These are phyloP conservation scores for Colletotrichum sp. DNA, from an alignment of 2,329 filamentous ascomycete species.

Conservation along the genomic window DNA sequence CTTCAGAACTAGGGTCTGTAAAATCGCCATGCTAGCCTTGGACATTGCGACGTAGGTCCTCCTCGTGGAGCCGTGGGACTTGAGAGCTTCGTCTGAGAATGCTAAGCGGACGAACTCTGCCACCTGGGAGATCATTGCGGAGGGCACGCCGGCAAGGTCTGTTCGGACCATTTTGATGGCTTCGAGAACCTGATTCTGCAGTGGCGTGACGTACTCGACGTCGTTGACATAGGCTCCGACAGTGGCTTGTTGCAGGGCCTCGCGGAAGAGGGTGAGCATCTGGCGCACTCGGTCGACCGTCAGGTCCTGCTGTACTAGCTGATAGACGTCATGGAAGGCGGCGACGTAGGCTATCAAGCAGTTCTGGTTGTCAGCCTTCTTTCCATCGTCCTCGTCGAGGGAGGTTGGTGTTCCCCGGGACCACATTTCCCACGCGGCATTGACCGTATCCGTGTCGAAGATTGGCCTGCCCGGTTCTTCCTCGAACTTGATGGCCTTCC, in stretches of 20 bases:
- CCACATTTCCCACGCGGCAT: conserved; percentile 74
- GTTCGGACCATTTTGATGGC: conserved; percentile 72
- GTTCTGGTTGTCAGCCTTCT: conserved; percentile 72
- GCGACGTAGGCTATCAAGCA: conserved; percentile 86
- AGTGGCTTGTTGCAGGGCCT: conserved; percentile 74
- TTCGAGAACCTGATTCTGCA: conserved; percentile 74
- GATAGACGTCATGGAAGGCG: conserved; percentile 78
- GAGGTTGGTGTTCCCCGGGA: conserved; percentile 63
- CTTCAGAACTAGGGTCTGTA: conserved; percentile 64
- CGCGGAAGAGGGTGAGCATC: conserved; percentile 74
- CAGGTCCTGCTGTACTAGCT: conserved; percentile 70
- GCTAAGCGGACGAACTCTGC: conserved; percentile 76
- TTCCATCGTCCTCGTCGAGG: conserved; percentile 37
- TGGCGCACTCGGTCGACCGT: conserved; percentile 64
- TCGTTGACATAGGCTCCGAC: conserved; percentile 73
- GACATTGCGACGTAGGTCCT: conserved; percentile 91
- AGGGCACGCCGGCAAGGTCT: conserved; percentile 67
- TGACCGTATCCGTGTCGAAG: conserved; percentile 58
- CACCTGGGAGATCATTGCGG: conserved; percentile 71
- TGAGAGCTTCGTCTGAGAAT: conserved; percentile 51
- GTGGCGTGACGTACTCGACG: conserved; percentile 72
- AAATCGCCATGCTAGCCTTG: conserved; percentile 76
- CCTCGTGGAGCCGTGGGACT: conserved; percentile 42
- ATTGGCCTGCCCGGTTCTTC: conserved; percentile 56
- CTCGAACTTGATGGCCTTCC: conserved; percentile 61